These are phyloP conservation scores for Xylaria palmicola DNA, from an alignment of 495 filamentous ascomycete species.

Conservation along the genomic window DNA sequence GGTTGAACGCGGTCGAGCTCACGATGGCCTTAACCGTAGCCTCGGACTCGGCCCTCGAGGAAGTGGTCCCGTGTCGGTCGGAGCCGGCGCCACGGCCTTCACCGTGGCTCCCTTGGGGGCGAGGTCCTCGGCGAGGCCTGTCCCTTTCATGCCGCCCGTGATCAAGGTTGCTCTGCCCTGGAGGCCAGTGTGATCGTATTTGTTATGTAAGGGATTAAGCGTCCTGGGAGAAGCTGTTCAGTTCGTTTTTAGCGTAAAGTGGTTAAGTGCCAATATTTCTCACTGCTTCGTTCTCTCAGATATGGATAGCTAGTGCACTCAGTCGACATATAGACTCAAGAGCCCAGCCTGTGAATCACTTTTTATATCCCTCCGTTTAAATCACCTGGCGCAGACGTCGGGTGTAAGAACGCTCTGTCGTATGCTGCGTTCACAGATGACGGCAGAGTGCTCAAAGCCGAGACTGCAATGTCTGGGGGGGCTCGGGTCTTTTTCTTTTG, in stretches of 20 bases:
- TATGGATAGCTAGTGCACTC: background rate
- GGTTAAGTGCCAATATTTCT: background rate
- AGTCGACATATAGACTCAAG: background rate
- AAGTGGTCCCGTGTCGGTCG: slow-evolving; percentile 65
- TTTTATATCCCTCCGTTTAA: background rate
- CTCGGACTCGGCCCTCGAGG: slow-evolving; percentile 58
- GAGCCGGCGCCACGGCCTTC: slow-evolving; percentile 64
- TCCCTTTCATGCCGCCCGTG: slow-evolving; percentile 67
- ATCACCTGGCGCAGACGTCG: background rate
- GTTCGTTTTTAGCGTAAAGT: background rate
- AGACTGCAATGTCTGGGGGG: too few species aligned
- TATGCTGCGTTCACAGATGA: too few species aligned
- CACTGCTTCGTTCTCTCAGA: background rate
- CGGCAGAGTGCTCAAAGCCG: too few species aligned
- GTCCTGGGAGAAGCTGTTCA: too few species aligned
- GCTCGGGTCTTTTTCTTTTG: too few species aligned
- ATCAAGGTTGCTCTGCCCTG: slow-evolving; percentile 59
- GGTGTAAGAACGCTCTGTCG: too few species aligned
- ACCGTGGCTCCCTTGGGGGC: slow-evolving; percentile 58
- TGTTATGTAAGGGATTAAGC: background rate
- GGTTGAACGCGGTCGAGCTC: slow-evolving; percentile 51
- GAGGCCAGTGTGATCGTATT: slow-evolving; percentile 34
- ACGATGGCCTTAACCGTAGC: slow-evolving; percentile 51
- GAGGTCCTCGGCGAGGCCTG: slow-evolving; percentile 67
- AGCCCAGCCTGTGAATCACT: too few species aligned